Base-by-base conservation (phyloP, 768 basidiomycete genomes). In the Termitomyces sp. region DNA sequence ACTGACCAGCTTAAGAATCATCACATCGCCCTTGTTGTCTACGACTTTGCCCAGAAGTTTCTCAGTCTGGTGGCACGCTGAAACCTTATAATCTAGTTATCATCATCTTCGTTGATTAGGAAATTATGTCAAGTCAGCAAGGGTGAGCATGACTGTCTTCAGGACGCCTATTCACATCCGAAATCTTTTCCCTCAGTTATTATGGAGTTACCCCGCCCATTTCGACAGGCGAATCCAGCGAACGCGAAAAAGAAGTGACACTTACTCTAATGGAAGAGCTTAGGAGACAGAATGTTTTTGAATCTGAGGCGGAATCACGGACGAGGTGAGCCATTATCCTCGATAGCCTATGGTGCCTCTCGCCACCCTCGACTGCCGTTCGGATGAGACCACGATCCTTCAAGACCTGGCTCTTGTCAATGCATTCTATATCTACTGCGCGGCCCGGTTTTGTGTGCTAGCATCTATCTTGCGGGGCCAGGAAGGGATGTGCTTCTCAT, bases 241-340 rank as follows among this genome's bases (percentile, higher is more conserved):
- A 85, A 59, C 81, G 87, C 65, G 92, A 94, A 74, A 88, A 87
- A 71, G 89, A 91, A 71, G 89, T 94, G 22, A 93, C 91, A 0
- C 67, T 78, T 18, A 89, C 91, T 6, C 77, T 99, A 53, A 92
- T 98, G 89, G 87, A 93, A 57, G 96, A 99, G 72, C 81, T 99
- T 33, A 82, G 86, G 67, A 77, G 83, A 46, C 88, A 96, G 67
- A 88, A 90, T 57, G 88, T 88, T 2, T 96, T 97, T 72, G 96
- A 98, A 75, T 86, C 81, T 46, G 91, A 93, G 60, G 88, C 92
- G 54, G 95, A 98, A 72, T 81, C 91, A 27, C 83, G 89, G 72
- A 88, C 84, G 61, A 87, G 96, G 96, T 97, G 70, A 76, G 89
- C 70, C 13, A 62, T 47, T 56, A 57, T 51, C 36, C 46, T 59